These are phyloP conservation scores for Buxus sempervirens DNA, from an alignment of 164 flowering plant species.

Conservation along the genomic window DNA sequence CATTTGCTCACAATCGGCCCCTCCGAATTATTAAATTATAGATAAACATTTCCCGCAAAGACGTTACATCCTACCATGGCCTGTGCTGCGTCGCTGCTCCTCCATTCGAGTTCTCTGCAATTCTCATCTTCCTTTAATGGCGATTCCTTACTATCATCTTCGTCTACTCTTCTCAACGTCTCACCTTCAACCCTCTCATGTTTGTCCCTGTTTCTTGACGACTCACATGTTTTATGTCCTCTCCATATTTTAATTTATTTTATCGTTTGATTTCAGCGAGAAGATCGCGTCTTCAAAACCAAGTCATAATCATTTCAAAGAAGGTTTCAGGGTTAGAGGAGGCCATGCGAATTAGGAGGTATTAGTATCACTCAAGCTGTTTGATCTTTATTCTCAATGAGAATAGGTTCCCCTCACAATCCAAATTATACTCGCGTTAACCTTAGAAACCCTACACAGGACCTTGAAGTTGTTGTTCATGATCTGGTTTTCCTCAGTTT, in stretches of 20 bases:
- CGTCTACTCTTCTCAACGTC: slow-evolving; percentile 26
- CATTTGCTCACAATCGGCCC: no score
- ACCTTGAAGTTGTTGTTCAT: not conserved
- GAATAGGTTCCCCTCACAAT: no score
- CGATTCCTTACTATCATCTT: slow-evolving; percentile 23
- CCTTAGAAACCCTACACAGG: no score
- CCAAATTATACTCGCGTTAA: no score
- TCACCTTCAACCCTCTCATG: slow-evolving; percentile 25
- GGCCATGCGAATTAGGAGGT: slow-evolving; percentile 75
- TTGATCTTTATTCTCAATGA: no score
- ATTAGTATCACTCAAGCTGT: not conserved
- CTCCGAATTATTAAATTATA: no score
- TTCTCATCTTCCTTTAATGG: slow-evolving; percentile 32
- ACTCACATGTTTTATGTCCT: not conserved
- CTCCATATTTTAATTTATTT: slow-evolving; percentile 1
- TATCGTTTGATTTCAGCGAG: slow-evolving; percentile 28
- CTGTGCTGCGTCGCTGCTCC: slow-evolving; percentile 18
- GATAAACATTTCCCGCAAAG: not conserved
- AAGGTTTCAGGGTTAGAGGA: slow-evolving; percentile 70
- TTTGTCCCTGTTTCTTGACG: slow-evolving; percentile 8
- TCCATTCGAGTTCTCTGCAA: slow-evolving; percentile 20
- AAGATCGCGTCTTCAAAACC: slow-evolving; percentile 9
- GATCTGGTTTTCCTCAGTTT: not conserved
- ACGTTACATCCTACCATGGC: slow-evolving; percentile 29
- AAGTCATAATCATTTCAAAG: slow-evolving; percentile 36